Evolutionary conservation across 805 yeast genomes (phyloP).

Genomic region (Metschnikowia picachoensis): DNA sequence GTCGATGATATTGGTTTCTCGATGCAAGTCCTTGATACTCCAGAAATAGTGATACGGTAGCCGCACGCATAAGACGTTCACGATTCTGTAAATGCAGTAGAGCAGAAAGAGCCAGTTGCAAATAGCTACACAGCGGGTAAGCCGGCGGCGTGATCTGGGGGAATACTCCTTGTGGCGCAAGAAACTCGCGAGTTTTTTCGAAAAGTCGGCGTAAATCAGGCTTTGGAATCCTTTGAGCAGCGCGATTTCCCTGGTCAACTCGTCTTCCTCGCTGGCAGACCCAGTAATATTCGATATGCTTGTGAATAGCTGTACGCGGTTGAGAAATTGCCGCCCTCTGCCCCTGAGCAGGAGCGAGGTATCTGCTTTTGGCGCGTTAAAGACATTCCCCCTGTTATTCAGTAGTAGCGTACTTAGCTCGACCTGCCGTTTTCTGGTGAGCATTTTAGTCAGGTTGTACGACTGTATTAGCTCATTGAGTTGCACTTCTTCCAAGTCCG

Average conservation of each 20-base stretch:
- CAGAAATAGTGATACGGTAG: constrained; percentile 31
- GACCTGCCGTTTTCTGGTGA: constrained; percentile 30
- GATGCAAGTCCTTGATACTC: constrained; percentile 7
- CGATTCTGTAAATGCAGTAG: constrained; percentile 49
- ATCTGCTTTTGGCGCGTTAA: constrained; percentile 18
- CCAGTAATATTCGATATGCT: constrained; percentile 21
- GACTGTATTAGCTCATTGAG: constrained; percentile 33
- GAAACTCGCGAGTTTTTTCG: constrained; percentile 14
- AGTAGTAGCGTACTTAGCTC: constrained; percentile 25
- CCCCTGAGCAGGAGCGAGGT: constrained; percentile 14
- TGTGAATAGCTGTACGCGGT: constrained; percentile 42
- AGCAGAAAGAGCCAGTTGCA: constrained; percentile 33
- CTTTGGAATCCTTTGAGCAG: constrained; percentile 31
- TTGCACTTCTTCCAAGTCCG: constrained; percentile 2
- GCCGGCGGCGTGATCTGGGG: background rate
- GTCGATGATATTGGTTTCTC: constrained; percentile 9
- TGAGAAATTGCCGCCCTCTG: constrained; percentile 26
- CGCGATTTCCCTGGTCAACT: constrained; percentile 37
- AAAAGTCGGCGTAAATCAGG: constrained; percentile 29
- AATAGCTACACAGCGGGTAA: constrained; percentile 2
- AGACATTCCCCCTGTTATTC: constrained; percentile 25
- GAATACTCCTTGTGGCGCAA: constrained; percentile 1
- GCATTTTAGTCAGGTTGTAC: constrained; percentile 39
- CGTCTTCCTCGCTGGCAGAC: constrained; percentile 26
- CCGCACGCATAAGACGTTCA: constrained; percentile 39